A percentile compares a stretch with the other conserved stretches of the same genome.
Evolutionary conservation across 2,329 filamentous ascomycete species (phyloP).

Genomic region (Chrysosporium keratinophilum): DNA sequence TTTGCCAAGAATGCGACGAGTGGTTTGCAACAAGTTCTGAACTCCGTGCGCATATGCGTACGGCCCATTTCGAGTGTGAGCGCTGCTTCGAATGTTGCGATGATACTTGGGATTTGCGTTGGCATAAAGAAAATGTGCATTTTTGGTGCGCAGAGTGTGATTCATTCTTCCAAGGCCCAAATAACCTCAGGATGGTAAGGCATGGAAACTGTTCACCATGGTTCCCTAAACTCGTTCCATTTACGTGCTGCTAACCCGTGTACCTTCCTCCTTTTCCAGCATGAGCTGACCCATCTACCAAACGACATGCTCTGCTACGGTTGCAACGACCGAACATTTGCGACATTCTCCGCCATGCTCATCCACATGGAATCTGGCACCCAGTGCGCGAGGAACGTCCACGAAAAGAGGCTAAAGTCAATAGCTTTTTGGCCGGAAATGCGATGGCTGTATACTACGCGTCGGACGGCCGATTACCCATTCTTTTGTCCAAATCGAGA

Average conservation of each 20-base stretch:
- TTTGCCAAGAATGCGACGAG: not conserved
- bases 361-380: slow-evolving; percentile 22
- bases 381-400: slow-evolving; percentile 14
- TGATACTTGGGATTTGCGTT: too few relatives aligned
- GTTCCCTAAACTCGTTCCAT: not conserved
- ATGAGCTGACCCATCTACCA: slow-evolving; percentile 17
- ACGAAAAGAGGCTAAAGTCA: not conserved
- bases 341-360: slow-evolving; percentile 20
- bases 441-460: not conserved
- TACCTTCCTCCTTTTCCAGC: slow-evolving; percentile 12
- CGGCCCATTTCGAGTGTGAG: not conserved
- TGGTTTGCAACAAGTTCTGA: not conserved
- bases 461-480: not conserved
- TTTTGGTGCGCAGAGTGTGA: slow-evolving; percentile 12
- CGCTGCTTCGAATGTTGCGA: not conserved
- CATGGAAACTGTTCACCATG: not conserved
- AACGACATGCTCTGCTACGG: slow-evolving; percentile 16
- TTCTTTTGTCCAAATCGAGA: slow-evolving; percentile 18
- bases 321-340: slow-evolving; percentile 17
- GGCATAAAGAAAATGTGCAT: not conserved
- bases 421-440: not conserved
- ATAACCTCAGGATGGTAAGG: slow-evolving; percentile 18
- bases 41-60: not conserved
- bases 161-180: slow-evolving; percentile 13
- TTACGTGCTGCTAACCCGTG: not conserved